Base-by-base conservation (phyloP, 1,284 basidiomycete species). In the Anthracocystis walkeri region DNA sequence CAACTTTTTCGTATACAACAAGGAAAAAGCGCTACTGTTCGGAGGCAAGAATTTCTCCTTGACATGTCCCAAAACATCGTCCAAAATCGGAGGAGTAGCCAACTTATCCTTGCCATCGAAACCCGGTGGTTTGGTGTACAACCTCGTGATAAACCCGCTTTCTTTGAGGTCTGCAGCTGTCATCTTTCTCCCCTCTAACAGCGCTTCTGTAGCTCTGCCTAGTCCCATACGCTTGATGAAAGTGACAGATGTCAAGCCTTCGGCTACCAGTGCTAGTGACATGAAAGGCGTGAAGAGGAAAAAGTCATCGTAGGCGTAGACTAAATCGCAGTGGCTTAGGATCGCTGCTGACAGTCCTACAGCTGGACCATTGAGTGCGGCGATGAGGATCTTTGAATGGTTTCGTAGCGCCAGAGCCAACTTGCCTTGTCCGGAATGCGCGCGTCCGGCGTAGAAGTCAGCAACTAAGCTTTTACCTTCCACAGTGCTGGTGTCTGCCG, bases 221-320 rank as follows among this genome's bases (percentile, higher is more conserved):
- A 79, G 50, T 2, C 78, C 78, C 70, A 79, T 75, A 20, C 51
- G 60, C 25, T 65, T 53, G 42, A 75, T 61, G 35, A 79, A 79
- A 0, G 73, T 77, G 35, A 76, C 54, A 3, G 64, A 72, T 3
- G 77, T 62, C 6, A 72, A 35, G 0, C 77, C 79, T 38, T 80
- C 79, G 7, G 69, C 67, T 20, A 80, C 79, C 3, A 80, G 56
- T 1, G 74, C 67, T 6, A 80, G 71, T 14, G 64, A 66, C 54
- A 59, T 79, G 65, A 80, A 80, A 11, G 79, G 79, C 2, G 68
- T 72, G 38, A 68, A 67, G 46, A 80, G 61, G 68, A 72, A 80
- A 56, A 80, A 80, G 56, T 80, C 68, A 14, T 74, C 58, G 55
- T 67, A 73, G 18, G 73, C 63, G 31, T 79, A 80, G 33, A 80